A percentile compares a stretch with the other conserved stretches of the same genome.
These are phyloP conservation scores for Terana coerulea DNA, from an alignment of 768 basidiomycete species.

Conservation along the genomic window DNA sequence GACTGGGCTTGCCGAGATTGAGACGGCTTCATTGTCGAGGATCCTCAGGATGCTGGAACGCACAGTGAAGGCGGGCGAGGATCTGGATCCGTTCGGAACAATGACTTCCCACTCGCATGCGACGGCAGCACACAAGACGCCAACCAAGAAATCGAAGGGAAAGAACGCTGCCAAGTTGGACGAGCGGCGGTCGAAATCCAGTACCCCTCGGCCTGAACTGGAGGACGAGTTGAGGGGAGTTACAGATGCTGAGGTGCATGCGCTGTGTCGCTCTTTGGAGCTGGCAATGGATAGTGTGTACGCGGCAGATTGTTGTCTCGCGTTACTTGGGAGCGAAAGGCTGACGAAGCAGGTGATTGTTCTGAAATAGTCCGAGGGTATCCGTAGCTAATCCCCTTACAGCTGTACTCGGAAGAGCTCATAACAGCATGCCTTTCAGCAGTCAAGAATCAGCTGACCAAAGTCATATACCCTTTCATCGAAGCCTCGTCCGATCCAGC, in stretches of 20 bases:
- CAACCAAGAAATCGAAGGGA: constrained; percentile 20
- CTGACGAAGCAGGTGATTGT: constrained; percentile 78
- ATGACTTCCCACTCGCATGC: constrained; percentile 15
- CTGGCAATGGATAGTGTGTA: constrained; percentile 68
- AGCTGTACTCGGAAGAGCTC: constrained; percentile 94
- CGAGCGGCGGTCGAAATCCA: constrained; percentile 41
- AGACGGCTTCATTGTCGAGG: constrained; percentile 55
- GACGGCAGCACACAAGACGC: constrained; percentile 9
- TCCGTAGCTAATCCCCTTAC: background rate
- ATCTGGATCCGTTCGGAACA: constrained; percentile 63
- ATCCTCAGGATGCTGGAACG: constrained; percentile 77
- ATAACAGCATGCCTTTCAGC: constrained; percentile 74
- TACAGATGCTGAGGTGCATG: constrained; percentile 48
- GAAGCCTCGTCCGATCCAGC: constrained; percentile 50
- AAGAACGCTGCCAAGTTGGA: constrained; percentile 38
- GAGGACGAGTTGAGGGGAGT: constrained; percentile 32
- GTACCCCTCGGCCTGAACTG: constrained; percentile 35
- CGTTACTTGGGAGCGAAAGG: constrained; percentile 72
- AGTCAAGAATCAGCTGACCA: constrained; percentile 77
- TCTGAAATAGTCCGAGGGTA: background rate
- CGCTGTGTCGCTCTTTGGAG: constrained; percentile 50
- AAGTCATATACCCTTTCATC: constrained; percentile 82
- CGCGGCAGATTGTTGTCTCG: constrained; percentile 82
- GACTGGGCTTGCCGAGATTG: constrained; percentile 60
- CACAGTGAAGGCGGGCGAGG: constrained; percentile 72